Evolutionary conservation across 345 rosid genomes (phyloP).

Genomic region (Citrus reticulata): DNA sequence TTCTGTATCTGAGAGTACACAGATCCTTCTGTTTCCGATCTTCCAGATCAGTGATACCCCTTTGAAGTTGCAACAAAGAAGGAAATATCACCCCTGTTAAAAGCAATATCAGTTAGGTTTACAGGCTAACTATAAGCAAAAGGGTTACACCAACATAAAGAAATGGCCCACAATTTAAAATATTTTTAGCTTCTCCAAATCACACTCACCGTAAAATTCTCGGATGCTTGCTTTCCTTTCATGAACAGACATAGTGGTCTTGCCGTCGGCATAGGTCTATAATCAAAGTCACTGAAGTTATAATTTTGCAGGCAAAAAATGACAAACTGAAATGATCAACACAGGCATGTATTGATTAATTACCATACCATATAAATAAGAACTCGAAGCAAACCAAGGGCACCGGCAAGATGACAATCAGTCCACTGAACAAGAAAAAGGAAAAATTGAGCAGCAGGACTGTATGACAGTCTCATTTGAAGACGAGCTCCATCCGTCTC

Average conservation of each 20-base stretch:
- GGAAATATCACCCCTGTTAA: conserved; percentile 69
- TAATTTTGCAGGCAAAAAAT: background rate
- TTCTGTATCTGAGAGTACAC: conserved; percentile 44
- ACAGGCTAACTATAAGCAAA: background rate
- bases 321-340: background rate
- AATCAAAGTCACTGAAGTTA: conserved; percentile 11
- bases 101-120: background rate
- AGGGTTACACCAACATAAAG: background rate
- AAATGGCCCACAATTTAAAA: background rate
- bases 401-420: conserved; percentile 87
- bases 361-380: conserved; percentile 63
- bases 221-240: conserved; percentile 81
- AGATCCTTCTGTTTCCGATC: conserved; percentile 64
- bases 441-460: conserved; percentile 83
- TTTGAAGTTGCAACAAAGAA: conserved; percentile 68
- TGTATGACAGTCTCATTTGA: conserved; percentile 91
- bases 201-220: conserved; percentile 74
- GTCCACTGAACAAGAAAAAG: conserved; percentile 97
- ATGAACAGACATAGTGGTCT: conserved; percentile 77
- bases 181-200: background rate
- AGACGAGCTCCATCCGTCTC: conserved; percentile 78
- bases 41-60: conserved; percentile 65
- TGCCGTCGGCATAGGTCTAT: conserved; percentile 83
- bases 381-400: conserved; percentile 84
- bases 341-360: background rate